Evolutionary conservation across 2,329 filamentous ascomycete species (phyloP).

Genomic region (Colletotrichum caudatum): DNA sequence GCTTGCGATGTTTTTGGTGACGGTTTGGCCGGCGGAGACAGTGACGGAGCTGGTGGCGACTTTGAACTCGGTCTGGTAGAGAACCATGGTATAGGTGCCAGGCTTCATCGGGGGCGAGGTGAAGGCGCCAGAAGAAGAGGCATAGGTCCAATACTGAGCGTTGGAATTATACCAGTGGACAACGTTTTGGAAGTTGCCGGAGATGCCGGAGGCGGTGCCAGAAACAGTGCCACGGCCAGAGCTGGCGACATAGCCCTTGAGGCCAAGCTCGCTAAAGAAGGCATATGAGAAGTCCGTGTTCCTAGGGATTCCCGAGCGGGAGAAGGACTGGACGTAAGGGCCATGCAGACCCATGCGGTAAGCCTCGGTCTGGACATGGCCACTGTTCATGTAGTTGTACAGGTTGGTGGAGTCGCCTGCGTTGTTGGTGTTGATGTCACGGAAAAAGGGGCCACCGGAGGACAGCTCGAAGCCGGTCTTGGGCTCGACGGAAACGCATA

Average conservation of each 20-base stretch:
- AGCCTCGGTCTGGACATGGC: conserved; percentile 71
- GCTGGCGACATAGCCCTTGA: conserved; percentile 69
- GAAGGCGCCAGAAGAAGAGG: conserved; percentile 66
- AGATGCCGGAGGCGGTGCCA: conserved; percentile 70
- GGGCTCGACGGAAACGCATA: conserved; percentile 69
- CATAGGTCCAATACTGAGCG: conserved; percentile 75
- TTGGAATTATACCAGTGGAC: conserved; percentile 74
- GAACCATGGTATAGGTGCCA: conserved; percentile 75
- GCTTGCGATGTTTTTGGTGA: conserved; percentile 64
- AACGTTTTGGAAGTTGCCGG: conserved; percentile 65
- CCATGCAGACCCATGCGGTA: conserved; percentile 74
- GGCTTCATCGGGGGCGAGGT: conserved; percentile 75
- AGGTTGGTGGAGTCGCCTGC: conserved; percentile 67
- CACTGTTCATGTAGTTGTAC: conserved; percentile 78
- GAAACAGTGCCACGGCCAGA: conserved; percentile 69
- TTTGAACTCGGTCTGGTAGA: conserved; percentile 70
- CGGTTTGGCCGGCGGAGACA: conserved; percentile 62
- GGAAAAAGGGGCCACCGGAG: conserved; percentile 75
- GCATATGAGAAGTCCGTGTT: conserved; percentile 62
- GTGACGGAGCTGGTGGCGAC: conserved; percentile 63
- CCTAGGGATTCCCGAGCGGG: conserved; percentile 66
- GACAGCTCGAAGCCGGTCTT: conserved; percentile 64
- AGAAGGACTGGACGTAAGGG: conserved; percentile 73
- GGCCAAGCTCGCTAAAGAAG: conserved; percentile 69
- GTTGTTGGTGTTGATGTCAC: conserved; percentile 75